Conservation (phyloP, 805 yeast genomes). For the Candida sakaeoensis region DNA sequence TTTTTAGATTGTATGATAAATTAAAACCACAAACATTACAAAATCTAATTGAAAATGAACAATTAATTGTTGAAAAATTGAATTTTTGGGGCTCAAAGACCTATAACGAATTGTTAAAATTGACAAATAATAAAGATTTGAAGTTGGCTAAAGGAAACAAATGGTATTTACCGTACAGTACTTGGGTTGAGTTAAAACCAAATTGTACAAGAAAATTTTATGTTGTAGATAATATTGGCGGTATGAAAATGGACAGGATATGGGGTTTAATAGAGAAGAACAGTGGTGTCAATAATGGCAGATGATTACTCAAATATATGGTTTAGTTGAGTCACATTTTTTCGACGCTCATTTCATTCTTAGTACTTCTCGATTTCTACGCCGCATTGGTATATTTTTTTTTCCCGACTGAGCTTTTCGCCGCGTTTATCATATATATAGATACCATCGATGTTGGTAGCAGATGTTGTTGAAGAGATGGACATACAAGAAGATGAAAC, state of each 20-base stretch:
- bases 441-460: neutral
- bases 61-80: conserved; percentile 63
- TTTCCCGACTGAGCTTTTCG: neutral
- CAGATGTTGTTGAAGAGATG: conserved; percentile 8
- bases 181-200: conserved; percentile 36
- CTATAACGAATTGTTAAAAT: conserved; percentile 56
- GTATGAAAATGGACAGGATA: conserved; percentile 76
- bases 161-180: conserved; percentile 29
- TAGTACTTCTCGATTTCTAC: neutral
- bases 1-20: conserved; percentile 65
- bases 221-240: conserved; percentile 73
- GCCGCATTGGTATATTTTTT: neutral
- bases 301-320: conserved; percentile 6
- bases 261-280: conserved; percentile 80
- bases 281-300: conserved; percentile 52
- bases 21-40: conserved; percentile 63
- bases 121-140: conserved; percentile 34
- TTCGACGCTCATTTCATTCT: neutral
- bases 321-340: neutral
- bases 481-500: conserved; percentile 24
- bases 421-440: no score
- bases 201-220: conserved; percentile 43
- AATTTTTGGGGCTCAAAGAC: conserved; percentile 63
- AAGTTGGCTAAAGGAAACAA: conserved; percentile 20
- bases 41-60: conserved; percentile 57